Base-by-base conservation (phyloP, 2,329 filamentous ascomycete genomes). In the Hypoxylon sp. region DNA sequence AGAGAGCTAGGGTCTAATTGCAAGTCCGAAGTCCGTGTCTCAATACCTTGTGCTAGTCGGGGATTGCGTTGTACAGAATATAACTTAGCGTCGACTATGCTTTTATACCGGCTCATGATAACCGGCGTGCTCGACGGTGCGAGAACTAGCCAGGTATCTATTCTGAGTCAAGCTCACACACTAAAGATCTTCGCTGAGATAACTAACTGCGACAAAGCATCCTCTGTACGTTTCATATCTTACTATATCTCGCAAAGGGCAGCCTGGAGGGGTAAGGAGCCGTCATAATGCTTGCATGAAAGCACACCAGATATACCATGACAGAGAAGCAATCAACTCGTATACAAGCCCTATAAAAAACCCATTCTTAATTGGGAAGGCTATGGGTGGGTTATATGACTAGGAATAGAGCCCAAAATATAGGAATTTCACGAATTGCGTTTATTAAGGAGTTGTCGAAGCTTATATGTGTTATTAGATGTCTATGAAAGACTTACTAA, bases 1-100 rank as follows among this genome's bases (percentile, higher is more conserved):
- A 5, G 7, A 32, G 25, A 29, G n/a, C 52, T 32, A 32, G 52
- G 52, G 52, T 23, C 6, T 55, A 55, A 45, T 55, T 46, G 52
- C 39, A 45, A 45, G 14, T 6, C 25, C 6, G 39, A 23, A 12
- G 23, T 34, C 30, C 30, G 30, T 12, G 4, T 34, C 9, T 34
- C 9, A 4, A 12, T 12, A 34, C 12, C 9, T 34, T 12, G 4
- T 37, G 34, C 14, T 32, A 32, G 30, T 32, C 9, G 30, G 30
- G 30, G 9, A 12, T 11, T 32, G 8, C 8, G n/a, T n/a, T n/a
- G n/a, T n/a, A n/a, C n/a, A n/a, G n/a, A n/a, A 32, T 7, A 11
- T 34, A 12, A 34, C 16, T 19, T 41, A 41, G 16, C n/a, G 37
- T n/a, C n/a, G 37, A 41, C n/a, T 41, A 41, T 41, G 7, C n/a